These are phyloP conservation scores for Ophiostoma quercus DNA, from an alignment of 2,329 filamentous ascomycete genomes.

Conservation along the genomic window DNA sequence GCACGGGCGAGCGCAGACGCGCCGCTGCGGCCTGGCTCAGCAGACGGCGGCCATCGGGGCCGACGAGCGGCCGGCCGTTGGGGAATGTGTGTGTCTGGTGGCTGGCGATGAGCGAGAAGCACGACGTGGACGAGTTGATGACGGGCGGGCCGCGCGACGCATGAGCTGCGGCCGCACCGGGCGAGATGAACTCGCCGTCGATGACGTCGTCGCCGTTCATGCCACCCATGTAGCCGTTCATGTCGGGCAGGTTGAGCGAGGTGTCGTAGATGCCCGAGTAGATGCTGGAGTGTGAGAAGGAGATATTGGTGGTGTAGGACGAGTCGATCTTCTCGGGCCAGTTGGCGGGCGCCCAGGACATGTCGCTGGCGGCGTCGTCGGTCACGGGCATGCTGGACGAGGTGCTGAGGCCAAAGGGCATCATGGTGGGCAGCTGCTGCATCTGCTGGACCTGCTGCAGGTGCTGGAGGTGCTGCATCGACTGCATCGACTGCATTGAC, in stretches of 20 bases:
- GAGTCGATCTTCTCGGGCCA: background rate
- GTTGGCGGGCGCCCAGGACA: background rate
- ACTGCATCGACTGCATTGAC: background rate
- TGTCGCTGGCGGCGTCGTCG: background rate
- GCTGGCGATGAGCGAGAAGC: background rate
- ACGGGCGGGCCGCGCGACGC: background rate
- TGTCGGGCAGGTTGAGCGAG: background rate
- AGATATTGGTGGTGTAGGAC: background rate
- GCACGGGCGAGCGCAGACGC: constrained; percentile 13
- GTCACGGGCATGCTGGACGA: background rate
- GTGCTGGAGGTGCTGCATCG: background rate
- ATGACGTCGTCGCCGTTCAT: background rate
- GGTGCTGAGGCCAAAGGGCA: constrained; percentile 1
- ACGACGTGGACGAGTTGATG: background rate
- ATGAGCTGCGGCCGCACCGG: background rate
- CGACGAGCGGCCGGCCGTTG: constrained; percentile 18
- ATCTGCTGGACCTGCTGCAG: background rate
- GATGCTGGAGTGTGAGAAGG: background rate
- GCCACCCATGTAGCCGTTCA: background rate
- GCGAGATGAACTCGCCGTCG: constrained; percentile 15
- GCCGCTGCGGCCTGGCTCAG: constrained; percentile 15
- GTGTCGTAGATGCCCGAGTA: constrained; percentile 3
- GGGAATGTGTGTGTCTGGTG: background rate
- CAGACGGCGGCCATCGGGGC: constrained; percentile 16
- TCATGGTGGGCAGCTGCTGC: constrained; percentile 4